Evolutionary conservation across 345 rosid species (phyloP), one percentile per base, ranked within the genome.

Genomic region (Trapa incisa): DNA sequence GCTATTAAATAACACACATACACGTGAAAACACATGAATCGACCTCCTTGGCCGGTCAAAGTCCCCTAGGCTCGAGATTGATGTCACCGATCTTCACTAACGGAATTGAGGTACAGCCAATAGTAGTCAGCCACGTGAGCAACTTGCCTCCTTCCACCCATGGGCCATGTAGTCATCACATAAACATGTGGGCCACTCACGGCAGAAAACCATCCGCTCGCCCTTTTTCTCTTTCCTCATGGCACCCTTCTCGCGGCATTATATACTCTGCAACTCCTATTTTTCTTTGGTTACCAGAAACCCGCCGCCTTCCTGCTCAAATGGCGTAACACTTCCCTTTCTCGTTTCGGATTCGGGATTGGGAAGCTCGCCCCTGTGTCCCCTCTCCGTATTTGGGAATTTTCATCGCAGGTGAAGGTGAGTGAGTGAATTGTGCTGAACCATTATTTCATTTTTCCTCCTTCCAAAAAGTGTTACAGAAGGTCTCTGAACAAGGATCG

Each of bases 151-250:
- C 29, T 22, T 22, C 29, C 29, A 22, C 29, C 29, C 29, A 22
- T 22, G 29, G 29, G 29, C 29, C 29, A 22, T 22, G 29, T 22
- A 22, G 29, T 22, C 79, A 67, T 71, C 74, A 52, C 54, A 70
- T 53, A 50, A 77, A 88, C 89, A 83, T 48, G 75, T 76, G 29
- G 83, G 91, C 82, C 70, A 87, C 93, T 65, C 15, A 86, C 88
- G 86, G 77, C 70, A 47, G 37, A n/a, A 14, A 52, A 0, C 57
- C 72, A 71, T 88, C 47, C 6, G 10, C 47, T 5, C 2, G 11
- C 47, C 47, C 4, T 42, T 2, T 12, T 45, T 45, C 47, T 45
- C 47, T 12, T 45, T 45, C 39, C 52, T 36, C 33, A n/a, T 17
- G 36, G 10, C 13, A 3, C 36, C 32, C 62, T 2, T 38, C 80